A percentile compares a stretch with the other conserved stretches of the same genome.
Evolutionary conservation across 73 alveolate species (phyloP).

Genomic region (Tetrahymena malaccensis): DNA sequence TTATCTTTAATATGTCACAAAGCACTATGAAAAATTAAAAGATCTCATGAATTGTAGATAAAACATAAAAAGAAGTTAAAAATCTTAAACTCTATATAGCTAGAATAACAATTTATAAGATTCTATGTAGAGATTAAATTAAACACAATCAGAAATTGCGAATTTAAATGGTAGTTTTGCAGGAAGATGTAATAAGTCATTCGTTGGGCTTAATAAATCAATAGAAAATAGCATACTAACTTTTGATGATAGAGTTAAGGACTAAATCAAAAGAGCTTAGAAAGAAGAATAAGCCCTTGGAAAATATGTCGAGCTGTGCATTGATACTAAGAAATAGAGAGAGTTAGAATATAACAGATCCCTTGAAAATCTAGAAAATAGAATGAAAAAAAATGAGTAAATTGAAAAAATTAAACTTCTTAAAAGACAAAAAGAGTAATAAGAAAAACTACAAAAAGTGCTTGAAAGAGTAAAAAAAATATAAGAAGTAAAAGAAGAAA

Average conservation of each 20-base stretch:
- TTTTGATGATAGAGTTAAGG: not conserved
- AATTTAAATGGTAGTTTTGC: not conserved
- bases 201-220: not conserved
- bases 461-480: not conserved
- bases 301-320: not conserved
- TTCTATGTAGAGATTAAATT: not conserved
- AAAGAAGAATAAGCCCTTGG: not conserved
- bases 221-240: not conserved
- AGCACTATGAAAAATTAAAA: not conserved
- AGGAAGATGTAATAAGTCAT: not conserved
- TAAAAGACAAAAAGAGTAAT: not conserved
- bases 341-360: not conserved
- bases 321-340: not conserved
- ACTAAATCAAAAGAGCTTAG: not conserved
- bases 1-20: not conserved
- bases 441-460: not conserved
- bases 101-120: not conserved
- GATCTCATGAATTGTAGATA: not conserved
- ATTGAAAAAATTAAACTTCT: not conserved
- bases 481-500: not conserved
- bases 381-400: not conserved
- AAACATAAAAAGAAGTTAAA: not conserved
- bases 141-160: not conserved
- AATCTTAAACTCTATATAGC: not conserved
- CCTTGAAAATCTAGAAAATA: not conserved